Percentiles rank a stretch among this genome's conserved stretches.
Conservation (phyloP, 2,329 filamentous ascomycete species). For the Ambrosiella xylebori region DNA sequence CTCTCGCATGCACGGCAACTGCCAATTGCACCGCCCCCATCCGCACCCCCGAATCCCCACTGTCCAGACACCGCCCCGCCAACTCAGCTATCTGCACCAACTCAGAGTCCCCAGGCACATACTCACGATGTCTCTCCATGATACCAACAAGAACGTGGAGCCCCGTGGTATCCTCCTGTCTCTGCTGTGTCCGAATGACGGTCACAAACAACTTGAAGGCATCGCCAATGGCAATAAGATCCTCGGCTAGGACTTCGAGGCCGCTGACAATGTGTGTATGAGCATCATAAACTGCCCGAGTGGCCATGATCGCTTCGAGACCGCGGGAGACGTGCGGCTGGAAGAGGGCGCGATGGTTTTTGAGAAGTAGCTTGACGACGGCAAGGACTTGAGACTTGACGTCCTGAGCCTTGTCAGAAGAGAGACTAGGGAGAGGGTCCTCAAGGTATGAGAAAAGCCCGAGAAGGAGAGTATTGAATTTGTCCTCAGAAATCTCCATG, state of each 20-base stretch:
- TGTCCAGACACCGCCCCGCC: constrained; percentile 40
- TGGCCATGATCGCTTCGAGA: constrained; percentile 47
- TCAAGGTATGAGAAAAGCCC: constrained; percentile 59
- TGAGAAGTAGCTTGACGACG: constrained; percentile 56
- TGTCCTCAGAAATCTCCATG: constrained; percentile 46
- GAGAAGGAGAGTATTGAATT: constrained; percentile 48
- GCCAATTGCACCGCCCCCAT: constrained; percentile 72
- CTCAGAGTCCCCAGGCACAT: constrained; percentile 33
- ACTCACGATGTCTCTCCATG: constrained; percentile 30
- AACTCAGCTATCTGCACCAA: constrained; percentile 33
- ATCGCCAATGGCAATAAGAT: constrained; percentile 50
- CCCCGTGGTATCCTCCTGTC: constrained; percentile 35
- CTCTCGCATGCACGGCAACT: constrained; percentile 47
- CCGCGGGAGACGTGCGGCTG: constrained; percentile 49
- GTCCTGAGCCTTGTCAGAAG: constrained; percentile 50
- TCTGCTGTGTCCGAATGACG: constrained; percentile 31
- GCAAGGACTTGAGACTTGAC: constrained; percentile 58
- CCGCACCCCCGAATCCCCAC: constrained; percentile 42
- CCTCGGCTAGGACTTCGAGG: constrained; percentile 54
- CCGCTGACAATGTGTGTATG: constrained; percentile 57
- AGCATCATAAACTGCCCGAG: constrained; percentile 49
- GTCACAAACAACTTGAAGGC: constrained; percentile 41
- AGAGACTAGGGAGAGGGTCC: constrained; percentile 34
- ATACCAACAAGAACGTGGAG: constrained; percentile 45
- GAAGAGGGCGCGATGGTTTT: constrained; percentile 48